These are phyloP conservation scores for Cyberlindnera xishuangbannaensis DNA, from an alignment of 805 yeast genomes.

Conservation along the genomic window DNA sequence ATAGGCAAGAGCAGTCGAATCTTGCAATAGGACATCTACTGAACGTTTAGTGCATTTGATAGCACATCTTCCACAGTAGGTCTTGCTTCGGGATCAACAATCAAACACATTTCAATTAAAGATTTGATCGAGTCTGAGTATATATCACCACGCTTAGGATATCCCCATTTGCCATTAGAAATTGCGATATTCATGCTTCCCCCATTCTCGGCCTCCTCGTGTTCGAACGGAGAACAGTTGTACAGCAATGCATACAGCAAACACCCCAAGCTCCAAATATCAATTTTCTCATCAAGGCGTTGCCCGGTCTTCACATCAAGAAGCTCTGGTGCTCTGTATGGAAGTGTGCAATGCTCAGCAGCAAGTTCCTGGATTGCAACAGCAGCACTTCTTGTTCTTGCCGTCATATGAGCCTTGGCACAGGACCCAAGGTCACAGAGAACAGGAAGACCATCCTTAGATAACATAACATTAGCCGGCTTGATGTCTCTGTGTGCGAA, in stretches of 20 bases:
- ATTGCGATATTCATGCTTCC: conserved; percentile 78
- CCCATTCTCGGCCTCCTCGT: conserved; percentile 74
- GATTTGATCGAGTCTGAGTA: conserved; percentile 54
- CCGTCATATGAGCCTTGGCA: conserved; percentile 48
- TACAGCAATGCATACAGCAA: conserved; percentile 71
- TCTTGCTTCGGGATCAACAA: conserved; percentile 52
- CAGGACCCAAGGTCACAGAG: conserved; percentile 84
- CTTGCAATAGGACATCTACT: too few species aligned
- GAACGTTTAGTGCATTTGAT: conserved; percentile 40
- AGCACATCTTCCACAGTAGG: conserved; percentile 61
- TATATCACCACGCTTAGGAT: conserved; percentile 22
- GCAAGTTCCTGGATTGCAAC: conserved; percentile 73
- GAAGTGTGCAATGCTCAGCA: conserved; percentile 78
- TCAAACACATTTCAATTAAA: conserved; percentile 55
- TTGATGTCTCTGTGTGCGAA: conserved; percentile 85
- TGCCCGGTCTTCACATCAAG: conserved; percentile 67
- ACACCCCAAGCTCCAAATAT: conserved; percentile 92
- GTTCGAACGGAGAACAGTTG: conserved; percentile 81
- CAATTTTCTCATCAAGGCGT: conserved; percentile 67
- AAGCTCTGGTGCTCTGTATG: conserved; percentile 88
- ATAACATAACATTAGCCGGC: conserved; percentile 83
- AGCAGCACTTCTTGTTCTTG: conserved; percentile 63
- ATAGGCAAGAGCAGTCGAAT: too few species aligned
- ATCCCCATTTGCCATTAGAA: conserved; percentile 43
- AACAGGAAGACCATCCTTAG: conserved; percentile 69